Evolutionary conservation across 495 filamentous ascomycete species (phyloP).

Genomic region (Usnea hakonensis): DNA sequence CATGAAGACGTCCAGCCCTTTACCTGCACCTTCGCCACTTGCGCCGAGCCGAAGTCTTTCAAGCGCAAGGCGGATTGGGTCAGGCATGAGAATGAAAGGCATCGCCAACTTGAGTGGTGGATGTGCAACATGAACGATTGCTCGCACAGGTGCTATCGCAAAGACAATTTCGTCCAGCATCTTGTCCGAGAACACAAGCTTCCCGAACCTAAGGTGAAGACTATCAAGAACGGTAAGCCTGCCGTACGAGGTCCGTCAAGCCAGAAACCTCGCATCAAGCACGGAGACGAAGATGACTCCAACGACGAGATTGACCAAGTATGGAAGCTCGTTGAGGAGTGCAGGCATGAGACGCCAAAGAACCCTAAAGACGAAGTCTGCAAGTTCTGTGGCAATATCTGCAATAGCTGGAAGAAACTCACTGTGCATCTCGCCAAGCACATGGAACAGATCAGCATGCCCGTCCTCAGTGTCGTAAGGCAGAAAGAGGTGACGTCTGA

Average conservation of each 20-base stretch:
- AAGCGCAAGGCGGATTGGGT: conserved; percentile 98
- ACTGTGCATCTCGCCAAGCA: conserved; percentile 93
- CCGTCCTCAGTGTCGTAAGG: conserved; percentile 68
- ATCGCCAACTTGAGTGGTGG: conserved; percentile 92
- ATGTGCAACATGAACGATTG: conserved; percentile 75
- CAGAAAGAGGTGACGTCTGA: conserved; percentile 48
- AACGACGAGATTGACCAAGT: conserved; percentile 50
- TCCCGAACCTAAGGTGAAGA: conserved; percentile 62
- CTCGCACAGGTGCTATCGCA: conserved; percentile 76
- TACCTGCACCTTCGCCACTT: conserved; percentile 83
- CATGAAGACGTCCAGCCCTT: conserved; percentile 95
- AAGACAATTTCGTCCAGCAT: conserved; percentile 94
- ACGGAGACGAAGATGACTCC: conserved; percentile 44
- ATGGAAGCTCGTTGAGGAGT: conserved; percentile 72
- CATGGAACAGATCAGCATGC: conserved; percentile 90
- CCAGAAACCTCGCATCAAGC: conserved; percentile 24
- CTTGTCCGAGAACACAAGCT: conserved; percentile 90
- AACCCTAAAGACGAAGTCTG: conserved; percentile 74
- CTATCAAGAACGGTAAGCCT: conserved; percentile 32
- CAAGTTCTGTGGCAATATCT: conserved; percentile 79
- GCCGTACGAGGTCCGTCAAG: conserved; percentile 24
- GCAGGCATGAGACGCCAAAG: conserved; percentile 60
- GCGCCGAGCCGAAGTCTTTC: conserved; percentile 85
- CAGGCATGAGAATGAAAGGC: conserved; percentile 87
- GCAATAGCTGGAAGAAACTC: conserved; percentile 86